Conservation (phyloP, 2,329 filamentous ascomycete genomes). For the Hymenoscyphus scutula region DNA sequence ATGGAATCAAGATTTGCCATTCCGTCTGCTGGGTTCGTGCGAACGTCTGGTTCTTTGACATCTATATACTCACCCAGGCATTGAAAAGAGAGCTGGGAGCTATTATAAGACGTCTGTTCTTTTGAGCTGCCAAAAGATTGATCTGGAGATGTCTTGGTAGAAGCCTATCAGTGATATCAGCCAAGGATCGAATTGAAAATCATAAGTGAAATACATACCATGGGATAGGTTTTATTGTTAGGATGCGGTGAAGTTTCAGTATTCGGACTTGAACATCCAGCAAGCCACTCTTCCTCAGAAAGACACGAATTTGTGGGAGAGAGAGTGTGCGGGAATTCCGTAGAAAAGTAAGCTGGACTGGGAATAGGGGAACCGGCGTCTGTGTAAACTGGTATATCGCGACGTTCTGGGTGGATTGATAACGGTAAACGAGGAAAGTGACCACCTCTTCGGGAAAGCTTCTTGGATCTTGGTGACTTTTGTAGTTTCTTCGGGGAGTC, state of each 20-base stretch:
- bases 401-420: slow-evolving; percentile 15
- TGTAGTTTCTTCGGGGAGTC: slow-evolving; percentile 1
- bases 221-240: neutral
- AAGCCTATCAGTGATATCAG: neutral
- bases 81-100: slow-evolving; percentile 31
- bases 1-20: neutral
- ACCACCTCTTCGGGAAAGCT: slow-evolving; percentile 2
- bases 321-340: neutral
- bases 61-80: slow-evolving; percentile 22
- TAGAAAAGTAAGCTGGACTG: slow-evolving; percentile 7
- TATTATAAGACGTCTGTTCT: slow-evolving; percentile 3
- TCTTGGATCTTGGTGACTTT: slow-evolving; percentile 10
- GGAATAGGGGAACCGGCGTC: slow-evolving; percentile 10
- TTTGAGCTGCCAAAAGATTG: neutral
- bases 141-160: neutral
- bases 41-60: slow-evolving; percentile 23
- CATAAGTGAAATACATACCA: neutral
- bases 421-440: slow-evolving; percentile 12
- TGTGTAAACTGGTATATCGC: slow-evolving; percentile 25
- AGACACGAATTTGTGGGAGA: slow-evolving; percentile 5
- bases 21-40: slow-evolving; percentile 15
- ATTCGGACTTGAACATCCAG: slow-evolving; percentile 8
- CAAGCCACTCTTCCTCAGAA: slow-evolving; percentile 8
- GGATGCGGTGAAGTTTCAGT: slow-evolving; percentile 6
- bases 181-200: too few species aligned